Conservation (phyloP, 2,329 filamentous ascomycete genomes). For the Diplodia intermedia region DNA sequence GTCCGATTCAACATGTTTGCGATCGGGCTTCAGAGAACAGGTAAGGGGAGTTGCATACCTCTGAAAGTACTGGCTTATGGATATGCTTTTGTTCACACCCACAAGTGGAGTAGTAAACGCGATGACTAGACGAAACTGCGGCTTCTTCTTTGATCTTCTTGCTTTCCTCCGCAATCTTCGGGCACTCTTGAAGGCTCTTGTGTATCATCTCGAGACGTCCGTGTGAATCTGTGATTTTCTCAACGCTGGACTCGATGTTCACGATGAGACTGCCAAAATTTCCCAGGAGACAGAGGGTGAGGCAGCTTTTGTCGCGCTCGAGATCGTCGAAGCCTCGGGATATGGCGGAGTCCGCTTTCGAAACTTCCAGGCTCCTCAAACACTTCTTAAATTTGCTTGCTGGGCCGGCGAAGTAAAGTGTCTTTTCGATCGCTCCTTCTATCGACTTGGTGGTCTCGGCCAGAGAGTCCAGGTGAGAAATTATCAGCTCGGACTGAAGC, state of each 20-base stretch:
- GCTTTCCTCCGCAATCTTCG: neutral
- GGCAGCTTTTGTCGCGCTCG: constrained; percentile 2
- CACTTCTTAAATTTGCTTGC: neutral
- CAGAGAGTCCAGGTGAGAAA: neutral
- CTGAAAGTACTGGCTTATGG: neutral
- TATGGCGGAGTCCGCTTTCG: neutral
- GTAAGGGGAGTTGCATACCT: neutral
- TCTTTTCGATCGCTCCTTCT: neutral
- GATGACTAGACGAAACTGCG: no score
- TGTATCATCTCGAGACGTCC: neutral
- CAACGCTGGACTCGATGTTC: neutral
- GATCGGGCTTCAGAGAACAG: neutral
- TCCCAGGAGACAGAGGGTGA: neutral
- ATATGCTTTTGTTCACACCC: neutral
- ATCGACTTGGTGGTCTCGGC: neutral
- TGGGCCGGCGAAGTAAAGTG: neutral
- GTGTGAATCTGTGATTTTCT: neutral
- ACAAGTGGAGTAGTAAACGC: neutral
- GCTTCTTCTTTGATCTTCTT: neutral
- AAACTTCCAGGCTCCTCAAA: neutral
- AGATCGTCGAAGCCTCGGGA: neutral
- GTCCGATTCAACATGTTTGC: no score
- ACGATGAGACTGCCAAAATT: neutral
- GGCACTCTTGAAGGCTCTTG: neutral
- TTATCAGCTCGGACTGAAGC: neutral